phyloP scores from a whole-genome alignment of 202 grass and related monocot genomes.

The Setaria italica region DNA sequence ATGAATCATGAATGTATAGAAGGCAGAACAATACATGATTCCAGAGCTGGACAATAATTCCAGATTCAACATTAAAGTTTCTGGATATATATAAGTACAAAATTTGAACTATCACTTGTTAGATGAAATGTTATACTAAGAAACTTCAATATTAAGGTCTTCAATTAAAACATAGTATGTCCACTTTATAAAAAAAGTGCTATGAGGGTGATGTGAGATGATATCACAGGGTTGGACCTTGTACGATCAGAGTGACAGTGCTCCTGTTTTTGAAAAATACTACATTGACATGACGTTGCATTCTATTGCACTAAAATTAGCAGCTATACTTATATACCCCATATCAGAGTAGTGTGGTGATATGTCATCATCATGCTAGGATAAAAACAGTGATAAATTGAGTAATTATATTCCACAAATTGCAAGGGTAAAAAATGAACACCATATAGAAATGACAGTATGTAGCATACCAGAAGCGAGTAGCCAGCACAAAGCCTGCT shows the following conservation, averaged over 20 bases:
- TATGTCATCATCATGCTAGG: slow-evolving; percentile 15
- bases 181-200: background rate
- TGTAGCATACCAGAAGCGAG: slow-evolving; percentile 71
- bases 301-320: slow-evolving; percentile 3
- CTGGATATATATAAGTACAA: background rate
- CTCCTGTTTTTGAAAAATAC: slow-evolving; percentile 12
- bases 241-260: background rate
- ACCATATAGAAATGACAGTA: slow-evolving; percentile 18
- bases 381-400: background rate
- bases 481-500: slow-evolving; percentile 88
- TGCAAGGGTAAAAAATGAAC: slow-evolving; percentile 7
- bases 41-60: background rate
- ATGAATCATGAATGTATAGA: background rate
- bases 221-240: background rate
- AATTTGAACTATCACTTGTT: background rate
- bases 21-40: background rate
- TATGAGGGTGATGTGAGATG: background rate
- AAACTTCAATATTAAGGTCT: slow-evolving; percentile 21
- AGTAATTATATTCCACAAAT: slow-evolving; percentile 7
- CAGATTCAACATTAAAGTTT: slow-evolving; percentile 7
- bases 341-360: background rate
- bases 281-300: background rate
- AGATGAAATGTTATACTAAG: background rate
- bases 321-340: slow-evolving; percentile 10
- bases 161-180: background rate